A percentile compares a stretch with the other conserved stretches of the same genome.
These are phyloP conservation scores for Fusarium pseudograminearum DNA, from an alignment of 2,329 filamentous ascomycete genomes.

Conservation along the genomic window DNA sequence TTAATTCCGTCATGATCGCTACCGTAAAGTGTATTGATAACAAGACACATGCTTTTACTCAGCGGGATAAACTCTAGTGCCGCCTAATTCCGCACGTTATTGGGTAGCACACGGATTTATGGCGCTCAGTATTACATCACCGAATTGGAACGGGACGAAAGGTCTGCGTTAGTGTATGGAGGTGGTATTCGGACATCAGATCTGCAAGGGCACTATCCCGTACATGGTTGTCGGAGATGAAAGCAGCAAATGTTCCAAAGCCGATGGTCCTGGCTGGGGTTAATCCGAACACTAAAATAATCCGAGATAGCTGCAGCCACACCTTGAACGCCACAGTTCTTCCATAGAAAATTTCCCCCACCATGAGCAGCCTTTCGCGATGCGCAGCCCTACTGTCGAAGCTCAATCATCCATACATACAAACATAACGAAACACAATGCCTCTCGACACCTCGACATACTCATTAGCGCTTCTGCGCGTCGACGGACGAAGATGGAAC, in stretches of 20 bases:
- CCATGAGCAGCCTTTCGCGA: conserved; percentile 35
- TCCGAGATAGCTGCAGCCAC: conserved; percentile 41
- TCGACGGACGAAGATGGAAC: conserved; percentile 94
- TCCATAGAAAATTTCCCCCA: conserved; percentile 45
- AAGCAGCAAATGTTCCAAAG: conserved; percentile 39
- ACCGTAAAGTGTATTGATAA: neutral
- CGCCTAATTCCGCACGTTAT: neutral
- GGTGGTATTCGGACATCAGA: conserved; percentile 28
- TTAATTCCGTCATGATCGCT: conserved; percentile 8
- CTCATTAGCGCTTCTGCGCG: conserved; percentile 83
- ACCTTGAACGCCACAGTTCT: conserved; percentile 36
- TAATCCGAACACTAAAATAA: conserved; percentile 33
- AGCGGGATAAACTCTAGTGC: neutral
- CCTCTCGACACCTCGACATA: conserved; percentile 96
- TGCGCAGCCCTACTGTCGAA: conserved; percentile 11
- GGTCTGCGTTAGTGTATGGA: neutral
- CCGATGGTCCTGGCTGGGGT: conserved; percentile 32
- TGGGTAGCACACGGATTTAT: conserved; percentile 18
- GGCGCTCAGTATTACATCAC: conserved; percentile 33
- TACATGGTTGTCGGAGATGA: conserved; percentile 26
- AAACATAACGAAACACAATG: conserved; percentile 69
- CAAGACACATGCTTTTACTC: neutral
- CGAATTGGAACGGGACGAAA: neutral
- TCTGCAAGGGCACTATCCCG: conserved; percentile 19
- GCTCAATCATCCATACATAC: neutral